These are phyloP conservation scores for Funneliformis geosporum DNA, from an alignment of 192 early-diverging fungal genomes.

Conservation along the genomic window DNA sequence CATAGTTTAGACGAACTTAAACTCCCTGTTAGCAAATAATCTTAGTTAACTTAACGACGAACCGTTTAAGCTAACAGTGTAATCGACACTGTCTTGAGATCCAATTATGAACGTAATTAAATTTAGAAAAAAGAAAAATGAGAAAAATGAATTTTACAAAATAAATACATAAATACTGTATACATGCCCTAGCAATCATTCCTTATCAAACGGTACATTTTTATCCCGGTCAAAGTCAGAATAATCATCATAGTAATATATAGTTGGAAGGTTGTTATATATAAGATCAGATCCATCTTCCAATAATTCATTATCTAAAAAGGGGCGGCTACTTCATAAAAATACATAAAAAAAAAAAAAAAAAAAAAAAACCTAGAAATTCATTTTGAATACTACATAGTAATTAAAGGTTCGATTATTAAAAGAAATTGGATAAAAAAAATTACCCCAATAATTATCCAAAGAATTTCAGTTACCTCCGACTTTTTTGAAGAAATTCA, in stretches of 20 bases:
- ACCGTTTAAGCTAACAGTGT: too few relatives aligned
- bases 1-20: too few relatives aligned
- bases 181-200: conserved; percentile 55
- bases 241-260: conserved; percentile 21
- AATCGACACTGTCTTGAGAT: conserved; percentile 52
- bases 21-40: too few relatives aligned
- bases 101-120: background rate
- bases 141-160: background rate
- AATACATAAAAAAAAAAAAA: background rate
- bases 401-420: background rate
- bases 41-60: too few relatives aligned
- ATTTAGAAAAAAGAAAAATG: background rate
- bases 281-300: conserved; percentile 15
- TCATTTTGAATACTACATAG: background rate
- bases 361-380: background rate
- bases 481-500: conserved; percentile 14
- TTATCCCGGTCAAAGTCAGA: background rate
- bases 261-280: conserved; percentile 20
- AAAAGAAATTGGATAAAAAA: background rate
- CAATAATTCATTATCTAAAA: background rate
- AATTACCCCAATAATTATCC: background rate
- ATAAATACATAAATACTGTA: background rate
- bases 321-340: background rate
- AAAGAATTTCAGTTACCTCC: background rate
- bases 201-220: conserved; percentile 36